These are phyloP conservation scores for Hypoxylon intermedium DNA, from an alignment of 495 filamentous ascomycete genomes.

Conservation along the genomic window DNA sequence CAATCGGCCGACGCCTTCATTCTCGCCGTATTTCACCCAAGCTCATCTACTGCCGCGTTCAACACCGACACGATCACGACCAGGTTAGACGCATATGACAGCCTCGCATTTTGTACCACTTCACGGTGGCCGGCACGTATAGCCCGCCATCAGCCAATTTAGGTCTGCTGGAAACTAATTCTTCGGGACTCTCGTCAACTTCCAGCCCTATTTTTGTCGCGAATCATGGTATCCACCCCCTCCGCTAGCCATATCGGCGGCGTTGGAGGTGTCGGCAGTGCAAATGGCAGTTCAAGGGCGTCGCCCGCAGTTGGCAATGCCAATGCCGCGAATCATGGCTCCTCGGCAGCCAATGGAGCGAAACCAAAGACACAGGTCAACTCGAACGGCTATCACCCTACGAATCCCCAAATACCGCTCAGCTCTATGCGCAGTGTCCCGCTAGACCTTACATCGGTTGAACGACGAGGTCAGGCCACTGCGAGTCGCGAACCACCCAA, in stretches of 20 bases:
- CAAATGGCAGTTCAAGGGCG: slow-evolving; percentile 54
- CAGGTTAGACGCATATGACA: slow-evolving; percentile 36
- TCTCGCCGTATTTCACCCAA: too few relatives aligned
- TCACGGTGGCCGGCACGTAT: slow-evolving; percentile 26
- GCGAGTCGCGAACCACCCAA: slow-evolving; percentile 77
- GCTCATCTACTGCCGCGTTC: neutral
- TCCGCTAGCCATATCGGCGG: slow-evolving; percentile 47
- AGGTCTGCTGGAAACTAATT: slow-evolving; percentile 6
- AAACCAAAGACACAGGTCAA: slow-evolving; percentile 56
- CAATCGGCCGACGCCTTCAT: too few relatives aligned
- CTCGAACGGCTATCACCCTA: slow-evolving; percentile 61
- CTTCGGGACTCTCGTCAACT: neutral
- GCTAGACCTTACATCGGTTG: slow-evolving; percentile 87
- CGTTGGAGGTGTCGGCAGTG: slow-evolving; percentile 43
- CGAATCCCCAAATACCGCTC: slow-evolving; percentile 55
- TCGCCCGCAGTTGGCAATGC: slow-evolving; percentile 53
- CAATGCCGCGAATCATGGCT: slow-evolving; percentile 40
- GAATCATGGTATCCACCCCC: slow-evolving; percentile 52
- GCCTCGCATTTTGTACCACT: slow-evolving; percentile 33
- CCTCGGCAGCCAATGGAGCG: slow-evolving; percentile 43
- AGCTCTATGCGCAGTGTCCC: slow-evolving; percentile 63
- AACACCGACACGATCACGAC: slow-evolving; percentile 41
- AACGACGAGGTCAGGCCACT: slow-evolving; percentile 81
- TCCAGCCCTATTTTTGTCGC: slow-evolving; percentile 11
- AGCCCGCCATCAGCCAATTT: slow-evolving; percentile 20